Evolutionary conservation across 192 early-diverging fungal genomes (phyloP).

Genomic region (Entophlyctis luteolus): DNA sequence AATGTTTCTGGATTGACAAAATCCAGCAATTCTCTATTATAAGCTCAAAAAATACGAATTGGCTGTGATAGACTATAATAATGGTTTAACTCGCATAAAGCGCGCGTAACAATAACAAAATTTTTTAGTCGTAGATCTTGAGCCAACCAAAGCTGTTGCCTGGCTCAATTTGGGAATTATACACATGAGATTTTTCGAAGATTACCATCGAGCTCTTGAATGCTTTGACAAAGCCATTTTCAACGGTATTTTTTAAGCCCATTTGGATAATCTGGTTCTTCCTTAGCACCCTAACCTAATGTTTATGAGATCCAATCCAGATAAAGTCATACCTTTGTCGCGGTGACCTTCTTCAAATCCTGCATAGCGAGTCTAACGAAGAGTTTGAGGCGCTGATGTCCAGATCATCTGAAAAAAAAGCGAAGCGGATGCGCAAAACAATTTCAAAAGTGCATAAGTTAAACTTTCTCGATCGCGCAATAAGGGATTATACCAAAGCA

Average conservation of each 20-base stretch:
- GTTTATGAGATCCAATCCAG: conserved; percentile 38
- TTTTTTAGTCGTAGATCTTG: conserved; percentile 41
- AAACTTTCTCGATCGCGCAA: conserved; percentile 37
- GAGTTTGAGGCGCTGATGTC: neutral
- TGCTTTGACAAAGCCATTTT: conserved; percentile 45
- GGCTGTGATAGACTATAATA: conserved; percentile 41
- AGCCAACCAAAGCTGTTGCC: conserved; percentile 33
- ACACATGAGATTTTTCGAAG: conserved; percentile 44
- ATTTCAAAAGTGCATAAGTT: neutral
- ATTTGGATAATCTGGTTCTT: neutral
- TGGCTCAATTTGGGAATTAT: conserved; percentile 48
- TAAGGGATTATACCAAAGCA: conserved; percentile 47
- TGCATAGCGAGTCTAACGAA: conserved; percentile 30
- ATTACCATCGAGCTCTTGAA: conserved; percentile 37
- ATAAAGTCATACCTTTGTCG: conserved; percentile 41
- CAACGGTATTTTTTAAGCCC: conserved; percentile 19
- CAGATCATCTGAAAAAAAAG: conserved; percentile 17
- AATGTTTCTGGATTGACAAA: neutral
- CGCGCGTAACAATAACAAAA: too few species aligned
- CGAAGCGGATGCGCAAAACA: conserved; percentile 10
- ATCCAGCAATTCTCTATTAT: conserved; percentile 42
- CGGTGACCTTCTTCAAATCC: conserved; percentile 49
- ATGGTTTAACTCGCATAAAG: too few species aligned
- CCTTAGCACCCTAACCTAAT: neutral
- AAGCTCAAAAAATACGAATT: conserved; percentile 40